phyloP scores from a whole-genome alignment of 2,329 filamentous ascomycete genomes.

The Trichoderma citrinoviride region DNA sequence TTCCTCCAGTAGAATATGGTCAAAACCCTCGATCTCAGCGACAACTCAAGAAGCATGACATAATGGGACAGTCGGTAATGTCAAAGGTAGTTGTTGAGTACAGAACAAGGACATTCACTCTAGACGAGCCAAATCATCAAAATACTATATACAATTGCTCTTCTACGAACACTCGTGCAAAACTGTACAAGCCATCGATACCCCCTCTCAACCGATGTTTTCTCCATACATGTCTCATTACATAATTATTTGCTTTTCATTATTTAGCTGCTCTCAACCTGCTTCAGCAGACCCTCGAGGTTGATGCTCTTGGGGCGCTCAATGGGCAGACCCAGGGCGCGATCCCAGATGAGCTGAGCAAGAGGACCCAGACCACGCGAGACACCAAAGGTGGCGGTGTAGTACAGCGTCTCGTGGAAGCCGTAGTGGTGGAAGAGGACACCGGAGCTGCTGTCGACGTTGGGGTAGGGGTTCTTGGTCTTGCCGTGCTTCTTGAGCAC shows the following conservation, averaged over 20 bases:
- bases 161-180: neutral
- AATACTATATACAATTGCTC: constrained; percentile 6
- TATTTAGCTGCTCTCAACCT: constrained; percentile 49
- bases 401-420: constrained; percentile 96
- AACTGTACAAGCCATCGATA: neutral
- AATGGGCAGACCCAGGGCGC: constrained; percentile 88
- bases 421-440: constrained; percentile 98
- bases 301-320: constrained; percentile 98
- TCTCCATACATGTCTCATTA: neutral
- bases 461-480: constrained; percentile 97
- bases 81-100: neutral
- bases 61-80: too few relatives aligned
- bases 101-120: neutral
- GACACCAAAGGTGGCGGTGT: constrained; percentile 71
- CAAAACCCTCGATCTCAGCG: too few relatives aligned
- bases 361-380: constrained; percentile 77
- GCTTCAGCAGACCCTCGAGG: constrained; percentile 76
- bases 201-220: neutral
- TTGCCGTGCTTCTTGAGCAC: constrained; percentile 95
- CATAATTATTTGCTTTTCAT: neutral
- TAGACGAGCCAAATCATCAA: neutral
- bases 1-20: too few relatives aligned
- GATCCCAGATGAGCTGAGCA: constrained; percentile 94
- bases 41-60: too few relatives aligned
- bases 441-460: constrained; percentile 90